These are phyloP conservation scores for Mercurialis annua DNA, from an alignment of 345 rosid species.

Conservation along the genomic window DNA sequence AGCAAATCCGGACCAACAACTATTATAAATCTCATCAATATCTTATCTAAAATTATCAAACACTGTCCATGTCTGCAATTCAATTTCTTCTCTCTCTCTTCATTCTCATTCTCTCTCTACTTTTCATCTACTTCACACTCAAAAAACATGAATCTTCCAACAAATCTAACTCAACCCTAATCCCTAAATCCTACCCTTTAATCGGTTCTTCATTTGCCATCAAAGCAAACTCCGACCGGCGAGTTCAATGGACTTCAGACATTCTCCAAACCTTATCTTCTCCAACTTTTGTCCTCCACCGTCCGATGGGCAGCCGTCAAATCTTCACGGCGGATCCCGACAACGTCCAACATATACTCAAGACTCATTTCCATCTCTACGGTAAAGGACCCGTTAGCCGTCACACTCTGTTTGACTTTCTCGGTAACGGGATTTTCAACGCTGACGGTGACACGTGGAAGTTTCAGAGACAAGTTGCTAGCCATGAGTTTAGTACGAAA, in stretches of 20 bases:
- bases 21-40: too few relatives aligned
- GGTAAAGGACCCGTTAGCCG: conserved; percentile 41
- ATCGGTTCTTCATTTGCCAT: conserved; percentile 17
- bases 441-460: conserved; percentile 60
- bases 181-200: conserved; percentile 18
- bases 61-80: background rate
- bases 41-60: too few relatives aligned
- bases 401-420: conserved; percentile 44
- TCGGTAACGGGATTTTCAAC: conserved; percentile 75
- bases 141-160: background rate
- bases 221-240: background rate
- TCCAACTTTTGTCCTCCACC: conserved; percentile 13
- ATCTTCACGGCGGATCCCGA: conserved; percentile 56
- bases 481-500: conserved; percentile 67
- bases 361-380: conserved; percentile 44
- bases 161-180: background rate
- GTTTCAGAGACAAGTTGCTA: conserved; percentile 66
- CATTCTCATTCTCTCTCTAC: background rate
- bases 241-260: conserved; percentile 7
- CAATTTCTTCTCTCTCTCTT: background rate
- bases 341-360: conserved; percentile 59
- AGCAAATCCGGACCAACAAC: too few relatives aligned
- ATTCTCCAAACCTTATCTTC: conserved; percentile 15
- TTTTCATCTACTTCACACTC: background rate
- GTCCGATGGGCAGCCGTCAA: conserved; percentile 11